These are phyloP conservation scores for Tricholoma sp. DNA, from an alignment of 768 basidiomycete species.

Conservation along the genomic window DNA sequence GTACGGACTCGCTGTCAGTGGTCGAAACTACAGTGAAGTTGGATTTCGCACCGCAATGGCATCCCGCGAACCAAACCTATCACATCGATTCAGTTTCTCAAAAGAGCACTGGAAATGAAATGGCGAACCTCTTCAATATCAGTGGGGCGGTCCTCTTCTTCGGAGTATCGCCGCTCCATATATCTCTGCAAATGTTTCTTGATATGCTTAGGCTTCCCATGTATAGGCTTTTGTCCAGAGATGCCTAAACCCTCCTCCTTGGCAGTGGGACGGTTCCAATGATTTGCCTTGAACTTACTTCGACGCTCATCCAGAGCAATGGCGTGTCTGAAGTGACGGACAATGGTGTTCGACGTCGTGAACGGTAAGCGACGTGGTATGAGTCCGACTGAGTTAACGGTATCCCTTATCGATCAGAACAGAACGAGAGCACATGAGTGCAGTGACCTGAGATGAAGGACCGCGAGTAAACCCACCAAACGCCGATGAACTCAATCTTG, in stretches of 20 bases:
- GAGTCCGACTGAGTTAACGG: neutral
- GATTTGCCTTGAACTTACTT: conserved; percentile 16
- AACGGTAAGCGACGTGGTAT: conserved; percentile 41
- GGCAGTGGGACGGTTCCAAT: conserved; percentile 13
- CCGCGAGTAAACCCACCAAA: conserved; percentile 29
- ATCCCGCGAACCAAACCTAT: conserved; percentile 47
- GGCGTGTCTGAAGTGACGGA: conserved; percentile 16
- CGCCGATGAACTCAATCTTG: conserved; percentile 44
- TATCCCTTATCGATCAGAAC: neutral
- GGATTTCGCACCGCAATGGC: conserved; percentile 28
- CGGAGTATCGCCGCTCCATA: conserved; percentile 22
- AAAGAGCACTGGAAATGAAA: neutral
- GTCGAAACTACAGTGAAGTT: neutral
- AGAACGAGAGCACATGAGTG: neutral
- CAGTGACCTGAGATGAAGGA: neutral
- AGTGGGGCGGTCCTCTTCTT: conserved; percentile 12
- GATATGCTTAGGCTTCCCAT: neutral
- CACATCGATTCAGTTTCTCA: neutral
- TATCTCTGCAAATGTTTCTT: conserved; percentile 7
- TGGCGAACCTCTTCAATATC: conserved; percentile 37
- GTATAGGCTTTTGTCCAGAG: conserved; percentile 8
- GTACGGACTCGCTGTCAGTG: neutral
- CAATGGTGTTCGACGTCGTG: conserved; percentile 38
- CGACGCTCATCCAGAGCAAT: conserved; percentile 17
- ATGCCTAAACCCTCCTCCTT: conserved; percentile 26